Evolutionary conservation across 2,329 filamentous ascomycete species (phyloP).

Genomic region (Trichoderma brevicompactum): DNA sequence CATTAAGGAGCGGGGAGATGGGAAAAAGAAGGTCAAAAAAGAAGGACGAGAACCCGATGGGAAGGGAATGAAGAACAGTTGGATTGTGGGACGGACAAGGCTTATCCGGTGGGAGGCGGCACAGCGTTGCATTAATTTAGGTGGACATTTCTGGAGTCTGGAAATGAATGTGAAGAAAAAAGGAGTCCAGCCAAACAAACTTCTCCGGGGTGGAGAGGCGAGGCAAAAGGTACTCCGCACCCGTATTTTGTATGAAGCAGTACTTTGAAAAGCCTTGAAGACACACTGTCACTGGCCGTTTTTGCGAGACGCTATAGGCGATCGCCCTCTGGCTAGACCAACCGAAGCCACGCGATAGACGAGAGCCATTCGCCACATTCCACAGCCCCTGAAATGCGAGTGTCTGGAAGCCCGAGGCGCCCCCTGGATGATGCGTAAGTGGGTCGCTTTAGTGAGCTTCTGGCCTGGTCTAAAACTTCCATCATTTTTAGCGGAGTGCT

Average conservation of each 20-base stretch:
- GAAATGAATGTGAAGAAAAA: slow-evolving; percentile 24
- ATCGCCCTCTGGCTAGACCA: background rate
- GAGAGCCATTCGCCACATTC: slow-evolving; percentile 26
- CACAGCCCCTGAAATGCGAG: slow-evolving; percentile 25
- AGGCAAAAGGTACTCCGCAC: background rate
- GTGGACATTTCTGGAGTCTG: slow-evolving; percentile 8
- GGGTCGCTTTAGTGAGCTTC: background rate
- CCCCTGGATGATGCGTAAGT: slow-evolving; percentile 28
- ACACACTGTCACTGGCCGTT: too few relatives aligned
- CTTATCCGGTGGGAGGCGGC: background rate
- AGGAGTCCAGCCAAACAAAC: slow-evolving; percentile 15
- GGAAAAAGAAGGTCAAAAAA: slow-evolving; percentile 10
- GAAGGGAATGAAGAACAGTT: slow-evolving; percentile 24
- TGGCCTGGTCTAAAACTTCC: background rate
- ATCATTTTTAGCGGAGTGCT: slow-evolving; percentile 1
- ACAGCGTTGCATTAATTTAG: slow-evolving; percentile 18
- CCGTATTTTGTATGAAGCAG: background rate
- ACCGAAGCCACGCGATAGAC: slow-evolving; percentile 16
- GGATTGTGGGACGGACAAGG: slow-evolving; percentile 20
- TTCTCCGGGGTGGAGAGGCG: slow-evolving; percentile 9
- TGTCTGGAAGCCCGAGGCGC: background rate
- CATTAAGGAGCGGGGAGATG: slow-evolving; percentile 30
- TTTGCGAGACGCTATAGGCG: too few relatives aligned
- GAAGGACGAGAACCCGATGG: slow-evolving; percentile 20
- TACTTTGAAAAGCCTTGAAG: background rate